Evolutionary conservation across 805 yeast species (phyloP), one percentile per base, ranked within the genome.

Genomic region (Teunomyces aglyptinius): DNA sequence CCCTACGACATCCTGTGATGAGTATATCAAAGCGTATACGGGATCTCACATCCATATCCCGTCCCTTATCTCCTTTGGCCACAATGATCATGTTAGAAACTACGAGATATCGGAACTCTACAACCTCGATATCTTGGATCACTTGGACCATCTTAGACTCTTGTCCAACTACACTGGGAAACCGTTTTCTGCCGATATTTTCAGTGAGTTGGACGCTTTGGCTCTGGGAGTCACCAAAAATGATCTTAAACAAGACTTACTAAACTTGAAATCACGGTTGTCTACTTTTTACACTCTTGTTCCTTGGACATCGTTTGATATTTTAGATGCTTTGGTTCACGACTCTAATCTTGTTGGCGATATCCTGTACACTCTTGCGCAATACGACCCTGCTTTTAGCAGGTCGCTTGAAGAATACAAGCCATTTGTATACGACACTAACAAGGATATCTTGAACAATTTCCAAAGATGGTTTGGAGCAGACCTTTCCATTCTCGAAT

Each of bases 101-200:
- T 60, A 49, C 45, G 65, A 60, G 36, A 46, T 58, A 24, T 54
- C 64, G 19, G 44, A 51, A 12, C 47, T 60, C 29, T 51, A 47
- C 43, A 38, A 56, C 13, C 34, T 43, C 16, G 50, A 53, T 7
- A 38, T 61, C 12, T 52, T 49, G 28, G 42, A 55, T 11, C 54
- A 44, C 31, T 43, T 57, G n/a, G 58, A 54, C 43, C 52, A 52
- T 19, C 47, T 61, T 19, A 49, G 49, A 20, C 36, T 50, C 11
- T 45, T 58, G 29, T 28, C 41, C 15, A 12, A 11, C 15, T 36
- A 16, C 15, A 15, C 32, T 7, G 43, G 43, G 12, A 29, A 32
- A 6, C 12, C 38, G 6, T 58, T 55, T 35, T 32, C 43, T 11
- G 24, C 27, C 0, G 58, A 60, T 20, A 47, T 59, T 18, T 41